Evolutionary conservation across 345 rosid species (phyloP), one percentile per base, ranked within the genome.

Genomic region (thale cress (Arabidopsis thaliana)): DNA sequence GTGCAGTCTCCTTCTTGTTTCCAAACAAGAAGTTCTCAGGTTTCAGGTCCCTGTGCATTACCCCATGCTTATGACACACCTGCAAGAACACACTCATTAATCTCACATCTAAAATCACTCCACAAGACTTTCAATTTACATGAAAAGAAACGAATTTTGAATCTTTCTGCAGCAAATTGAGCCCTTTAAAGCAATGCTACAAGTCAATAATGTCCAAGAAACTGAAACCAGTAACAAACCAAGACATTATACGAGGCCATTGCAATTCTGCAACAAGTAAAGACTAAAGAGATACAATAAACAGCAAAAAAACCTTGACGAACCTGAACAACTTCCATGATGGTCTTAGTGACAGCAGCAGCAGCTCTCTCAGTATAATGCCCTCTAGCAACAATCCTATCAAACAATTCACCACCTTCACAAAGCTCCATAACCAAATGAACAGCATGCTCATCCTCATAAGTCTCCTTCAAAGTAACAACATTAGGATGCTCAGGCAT

Each of bases 291-390:
- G 37, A 40, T 11, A 25, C 20, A 49, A n/a, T 0, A 42, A 59
- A 62, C 0, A 37, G 42, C 10, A 48, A 72, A 66, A 32, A 72
- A 69, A 22, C 20, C 4, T 1, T 13, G 14, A 41, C 60, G 14
- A 30, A 93, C 99, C 99, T 89, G 98, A 83, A 96, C 96, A 72
- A 91, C 98, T 79, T 94, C 97, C 48, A 85, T 90, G 59, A 94
- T 94, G 20, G 98, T 94, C 66, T 84, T 86, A 78, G 89, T 91
- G 3, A 96, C 91, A 16, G 77, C 90, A 40, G 99, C 98, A 63
- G 99, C 99, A 49, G 96, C 98, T 70, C 98, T 83, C 80, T 96
- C 99, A 0, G 98, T 96, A 80, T 96, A 96, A 83, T 91, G 98
- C 1, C 98, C 99, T 79, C 98, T 81, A 0, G 99, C 91, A 3